phyloP scores from a whole-genome alignment of 78 protist genomes.

The Planoprotostelium fungivorum region DNA sequence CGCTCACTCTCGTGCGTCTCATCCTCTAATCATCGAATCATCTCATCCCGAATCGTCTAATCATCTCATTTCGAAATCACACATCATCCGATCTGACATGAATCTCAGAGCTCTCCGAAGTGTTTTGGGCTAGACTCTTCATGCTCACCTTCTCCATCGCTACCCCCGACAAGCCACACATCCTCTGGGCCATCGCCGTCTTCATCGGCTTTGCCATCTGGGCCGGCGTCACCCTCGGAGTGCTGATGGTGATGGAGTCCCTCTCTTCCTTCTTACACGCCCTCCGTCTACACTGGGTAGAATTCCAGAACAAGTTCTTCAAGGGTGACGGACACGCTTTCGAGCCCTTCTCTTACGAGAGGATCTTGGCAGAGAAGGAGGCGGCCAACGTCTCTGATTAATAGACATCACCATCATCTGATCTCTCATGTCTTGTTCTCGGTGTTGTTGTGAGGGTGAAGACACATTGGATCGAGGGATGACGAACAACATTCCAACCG shows the following conservation, averaged over 20 bases:
- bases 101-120: conserved; percentile 12
- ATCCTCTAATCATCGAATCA: not conserved
- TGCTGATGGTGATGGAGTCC: conserved; percentile 97
- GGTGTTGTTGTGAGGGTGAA: too few relatives aligned
- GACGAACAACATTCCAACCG: too few relatives aligned
- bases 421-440: too few relatives aligned
- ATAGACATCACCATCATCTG: too few relatives aligned
- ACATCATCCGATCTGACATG: not conserved
- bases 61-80: not conserved
- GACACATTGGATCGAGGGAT: too few relatives aligned
- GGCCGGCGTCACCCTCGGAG: conserved; percentile 88
- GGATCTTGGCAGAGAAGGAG: conserved; percentile 2
- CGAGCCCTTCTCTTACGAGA: not conserved
- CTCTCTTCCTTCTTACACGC: conserved; percentile 99
- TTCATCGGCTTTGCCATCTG: conserved; percentile 83
- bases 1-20: conserved; percentile 93
- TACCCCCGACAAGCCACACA: not conserved
- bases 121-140: not conserved
- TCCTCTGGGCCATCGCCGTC: conserved; percentile 8
- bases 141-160: conserved; percentile 3
- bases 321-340: conserved; percentile 65
- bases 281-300: conserved; percentile 99
- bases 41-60: not conserved
- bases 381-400: too few relatives aligned
- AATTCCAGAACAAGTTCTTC: conserved; percentile 96